A percentile compares a stretch with the other conserved stretches of the same genome.
Conservation (phyloP, 2,329 filamentous ascomycete species). For the Trichoderma atrobrunneum region DNA sequence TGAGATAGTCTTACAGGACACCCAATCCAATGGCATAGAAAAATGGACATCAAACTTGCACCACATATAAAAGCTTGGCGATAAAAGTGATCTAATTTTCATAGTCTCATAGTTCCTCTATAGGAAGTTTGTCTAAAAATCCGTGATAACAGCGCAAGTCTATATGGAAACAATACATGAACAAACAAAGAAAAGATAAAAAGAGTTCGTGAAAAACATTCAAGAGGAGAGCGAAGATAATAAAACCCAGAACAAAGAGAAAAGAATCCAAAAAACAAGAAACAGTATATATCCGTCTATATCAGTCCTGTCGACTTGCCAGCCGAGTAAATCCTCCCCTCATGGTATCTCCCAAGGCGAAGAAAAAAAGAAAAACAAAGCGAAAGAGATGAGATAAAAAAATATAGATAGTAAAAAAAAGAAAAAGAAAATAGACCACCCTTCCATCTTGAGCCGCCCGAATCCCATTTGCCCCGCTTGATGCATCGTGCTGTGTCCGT, state of each 20-base stretch:
- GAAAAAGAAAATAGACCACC: neutral
- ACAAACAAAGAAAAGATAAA: neutral
- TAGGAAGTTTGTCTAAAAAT: neutral
- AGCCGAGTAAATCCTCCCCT: neutral
- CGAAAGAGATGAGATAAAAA: neutral
- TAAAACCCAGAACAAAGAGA: neutral
- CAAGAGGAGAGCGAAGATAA: neutral
- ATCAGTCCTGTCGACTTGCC: neutral
- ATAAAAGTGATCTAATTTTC: neutral
- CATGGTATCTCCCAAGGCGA: conserved; percentile 8
- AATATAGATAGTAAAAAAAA: neutral
- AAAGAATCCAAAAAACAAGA: neutral
- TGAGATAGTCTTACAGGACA: neutral
- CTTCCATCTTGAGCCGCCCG: neutral
- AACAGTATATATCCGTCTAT: neutral
- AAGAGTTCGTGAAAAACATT: neutral
- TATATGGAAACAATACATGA: neutral
- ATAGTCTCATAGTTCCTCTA: conserved; percentile 10
- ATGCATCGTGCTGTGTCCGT: conserved; percentile 12
- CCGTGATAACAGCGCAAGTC: neutral
- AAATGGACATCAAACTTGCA: neutral
- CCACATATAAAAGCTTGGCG: neutral
- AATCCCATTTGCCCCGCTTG: neutral
- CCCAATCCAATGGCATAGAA: neutral
- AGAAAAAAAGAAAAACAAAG: neutral